Base-by-base conservation (phyloP, 345 rosid species). In the Barbarea vulgaris region DNA sequence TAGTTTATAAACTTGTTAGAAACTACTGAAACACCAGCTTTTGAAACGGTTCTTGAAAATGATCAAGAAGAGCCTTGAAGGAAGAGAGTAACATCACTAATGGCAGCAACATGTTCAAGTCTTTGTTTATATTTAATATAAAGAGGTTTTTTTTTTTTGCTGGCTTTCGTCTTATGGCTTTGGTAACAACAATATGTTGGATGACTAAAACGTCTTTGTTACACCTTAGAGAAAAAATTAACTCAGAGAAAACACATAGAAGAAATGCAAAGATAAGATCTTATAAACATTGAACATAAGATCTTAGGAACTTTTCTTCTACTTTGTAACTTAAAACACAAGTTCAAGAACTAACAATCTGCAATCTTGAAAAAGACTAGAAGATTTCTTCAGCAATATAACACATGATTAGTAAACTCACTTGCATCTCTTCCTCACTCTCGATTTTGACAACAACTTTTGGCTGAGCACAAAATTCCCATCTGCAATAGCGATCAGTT, bases 361-460 rank as follows among this genome's bases (percentile, higher is more conserved):
- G 52, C 33, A 67, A 36, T 68, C 22, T 25, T 58, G 62, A 27
- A 58, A 66, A 50, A n/a, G 27, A 5, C 6, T 47, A 33, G 50
- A 4, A 44, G 1, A 19, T 14, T 47, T 47, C 27, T n/a, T n/a
- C n/a, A n/a, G 19, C 60, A 65, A n/a, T n/a, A 18, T 37, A 57
- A 37, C 69, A 70, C 33, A 55, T 33, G 30, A 37, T 55, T n/a
- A 61, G 12, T 22, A 77, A 37, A 83, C 97, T 91, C 59, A 90
- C 99, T 79, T 93, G 83, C 96, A 95, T 90, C 70, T 89, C 96
- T 61, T 87, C 91, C 80, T 95, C 96, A 28, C 85, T 90, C 76
- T 95, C 98, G 24, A 90, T 88, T 85, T 95, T 95, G 81, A 95
- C 85, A 27, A 95, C 99, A 84, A 95, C 98, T 83, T 95, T 95